phyloP scores from a whole-genome alignment of 2,329 filamentous ascomycete species.

The Penicillium sp. region DNA sequence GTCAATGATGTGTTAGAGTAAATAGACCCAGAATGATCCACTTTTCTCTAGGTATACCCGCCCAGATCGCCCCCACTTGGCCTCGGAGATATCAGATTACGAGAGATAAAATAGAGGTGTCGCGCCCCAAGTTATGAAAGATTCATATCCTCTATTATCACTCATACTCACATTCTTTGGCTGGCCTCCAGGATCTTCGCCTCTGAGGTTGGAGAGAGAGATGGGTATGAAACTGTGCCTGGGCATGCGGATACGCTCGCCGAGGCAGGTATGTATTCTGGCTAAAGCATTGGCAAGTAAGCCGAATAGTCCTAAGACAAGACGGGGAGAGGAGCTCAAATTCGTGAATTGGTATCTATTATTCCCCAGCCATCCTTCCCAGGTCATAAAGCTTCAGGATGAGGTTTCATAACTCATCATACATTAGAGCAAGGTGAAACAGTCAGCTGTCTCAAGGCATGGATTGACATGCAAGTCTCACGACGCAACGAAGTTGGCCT shows the following conservation, averaged over 20 bases:
- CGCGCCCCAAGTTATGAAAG: not conserved
- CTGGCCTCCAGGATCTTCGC: slow-evolving; percentile 2
- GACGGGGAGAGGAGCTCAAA: slow-evolving; percentile 1
- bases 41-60: not conserved
- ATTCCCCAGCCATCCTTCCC: slow-evolving; percentile 19
- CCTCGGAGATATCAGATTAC: slow-evolving; percentile 14
- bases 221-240: not conserved
- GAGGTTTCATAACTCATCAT: slow-evolving; percentile 30
- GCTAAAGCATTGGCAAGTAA: not conserved
- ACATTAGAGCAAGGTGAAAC: slow-evolving; percentile 9
- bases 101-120: too few relatives aligned
- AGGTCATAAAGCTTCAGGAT: slow-evolving; percentile 18
- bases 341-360: slow-evolving; percentile 33
- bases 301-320: not conserved
- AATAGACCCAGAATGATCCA: not conserved
- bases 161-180: slow-evolving; percentile 4
- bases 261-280: not conserved
- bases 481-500: slow-evolving; percentile 31
- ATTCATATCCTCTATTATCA: slow-evolving; percentile 2
- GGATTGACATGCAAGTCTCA: not conserved
- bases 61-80: slow-evolving; percentile 8
- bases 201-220: not conserved
- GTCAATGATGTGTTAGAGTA: not conserved
- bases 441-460: not conserved
- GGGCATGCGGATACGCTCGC: not conserved